Evolutionary conservation across 495 filamentous ascomycete species (phyloP).

Genomic region (Aspergillus olivimuriae): DNA sequence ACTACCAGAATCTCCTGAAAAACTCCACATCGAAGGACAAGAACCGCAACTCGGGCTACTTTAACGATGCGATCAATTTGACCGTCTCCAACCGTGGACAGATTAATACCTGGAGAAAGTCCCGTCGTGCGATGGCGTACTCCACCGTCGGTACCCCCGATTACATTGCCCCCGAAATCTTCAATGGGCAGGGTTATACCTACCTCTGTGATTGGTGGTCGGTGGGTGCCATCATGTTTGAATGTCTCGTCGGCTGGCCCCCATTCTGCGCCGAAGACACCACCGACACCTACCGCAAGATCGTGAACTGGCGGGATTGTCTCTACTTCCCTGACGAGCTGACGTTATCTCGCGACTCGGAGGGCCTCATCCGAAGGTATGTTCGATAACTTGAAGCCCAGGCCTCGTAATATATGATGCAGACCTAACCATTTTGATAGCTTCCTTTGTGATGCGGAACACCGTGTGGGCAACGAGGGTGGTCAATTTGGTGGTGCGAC

Average conservation of each 20-base stretch:
- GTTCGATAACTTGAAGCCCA: too few relatives aligned
- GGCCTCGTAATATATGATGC: too few relatives aligned
- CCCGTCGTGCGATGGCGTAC: slow-evolving; percentile 89
- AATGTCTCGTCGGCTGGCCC: slow-evolving; percentile 97
- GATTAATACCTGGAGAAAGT: slow-evolving; percentile 98
- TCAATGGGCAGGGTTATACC: slow-evolving; percentile 89
- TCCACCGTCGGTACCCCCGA: slow-evolving; percentile 97
- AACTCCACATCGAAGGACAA: slow-evolving; percentile 66
- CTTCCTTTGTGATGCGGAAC: slow-evolving; percentile 84
- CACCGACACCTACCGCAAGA: slow-evolving; percentile 97
- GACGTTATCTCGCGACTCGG: slow-evolving; percentile 76
- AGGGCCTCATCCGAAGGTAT: slow-evolving; percentile 78
- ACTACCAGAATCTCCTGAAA: slow-evolving; percentile 94
- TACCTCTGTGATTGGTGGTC: slow-evolving; percentile 99
- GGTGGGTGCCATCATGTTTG: slow-evolving; percentile 98
- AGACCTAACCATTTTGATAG: slow-evolving; percentile 39
- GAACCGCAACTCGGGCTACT: slow-evolving; percentile 74
- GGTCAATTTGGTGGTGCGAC: slow-evolving; percentile 72
- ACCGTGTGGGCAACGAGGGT: slow-evolving; percentile 61
- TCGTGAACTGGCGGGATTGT: slow-evolving; percentile 93
- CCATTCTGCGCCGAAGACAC: slow-evolving; percentile 98
- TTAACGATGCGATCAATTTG: slow-evolving; percentile 95
- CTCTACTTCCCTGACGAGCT: slow-evolving; percentile 97
- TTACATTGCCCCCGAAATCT: slow-evolving; percentile 98
- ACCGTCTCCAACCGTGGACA: slow-evolving; percentile 94